Conservation (phyloP, 1,139 yeast genomes). For the Yamadazyma trypodendri region DNA sequence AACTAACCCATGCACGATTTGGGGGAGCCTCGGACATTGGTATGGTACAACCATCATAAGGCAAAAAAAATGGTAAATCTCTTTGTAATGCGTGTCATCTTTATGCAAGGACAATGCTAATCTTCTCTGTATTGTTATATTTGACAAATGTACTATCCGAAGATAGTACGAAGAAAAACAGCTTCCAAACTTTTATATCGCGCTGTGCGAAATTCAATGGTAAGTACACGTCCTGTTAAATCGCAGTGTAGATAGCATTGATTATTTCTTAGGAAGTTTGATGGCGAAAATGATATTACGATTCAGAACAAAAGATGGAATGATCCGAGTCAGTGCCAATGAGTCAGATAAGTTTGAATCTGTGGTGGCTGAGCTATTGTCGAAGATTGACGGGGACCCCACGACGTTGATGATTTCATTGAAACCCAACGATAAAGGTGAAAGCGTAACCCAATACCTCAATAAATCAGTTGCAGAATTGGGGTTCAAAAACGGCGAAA, state of each 20-base stretch:
- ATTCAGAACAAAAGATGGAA: slow-evolving; percentile 82
- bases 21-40: too few relatives aligned
- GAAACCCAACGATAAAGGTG: slow-evolving; percentile 50
- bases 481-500: slow-evolving; percentile 79
- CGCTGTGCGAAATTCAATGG: background rate
- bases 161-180: slow-evolving; percentile 36
- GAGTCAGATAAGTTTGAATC: slow-evolving; percentile 45
- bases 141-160: slow-evolving; percentile 55
- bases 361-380: slow-evolving; percentile 45
- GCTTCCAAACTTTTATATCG: background rate
- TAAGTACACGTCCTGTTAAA: background rate
- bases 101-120: slow-evolving; percentile 99
- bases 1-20: too few relatives aligned
- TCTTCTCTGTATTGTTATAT: slow-evolving; percentile 94
- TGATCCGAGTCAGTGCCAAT: slow-evolving; percentile 63
- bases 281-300: slow-evolving; percentile 45
- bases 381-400: slow-evolving; percentile 33
- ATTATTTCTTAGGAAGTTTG: background rate
- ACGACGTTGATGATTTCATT: slow-evolving; percentile 40
- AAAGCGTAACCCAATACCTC: slow-evolving; percentile 40
- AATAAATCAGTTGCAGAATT: slow-evolving; percentile 49
- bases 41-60: background rate
- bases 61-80: slow-evolving; percentile 79
- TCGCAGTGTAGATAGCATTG: slow-evolving; percentile 1
- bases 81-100: slow-evolving; percentile 98